These are phyloP conservation scores for Volvariella surrecta DNA, from an alignment of 1,284 basidiomycete genomes.

Conservation along the genomic window DNA sequence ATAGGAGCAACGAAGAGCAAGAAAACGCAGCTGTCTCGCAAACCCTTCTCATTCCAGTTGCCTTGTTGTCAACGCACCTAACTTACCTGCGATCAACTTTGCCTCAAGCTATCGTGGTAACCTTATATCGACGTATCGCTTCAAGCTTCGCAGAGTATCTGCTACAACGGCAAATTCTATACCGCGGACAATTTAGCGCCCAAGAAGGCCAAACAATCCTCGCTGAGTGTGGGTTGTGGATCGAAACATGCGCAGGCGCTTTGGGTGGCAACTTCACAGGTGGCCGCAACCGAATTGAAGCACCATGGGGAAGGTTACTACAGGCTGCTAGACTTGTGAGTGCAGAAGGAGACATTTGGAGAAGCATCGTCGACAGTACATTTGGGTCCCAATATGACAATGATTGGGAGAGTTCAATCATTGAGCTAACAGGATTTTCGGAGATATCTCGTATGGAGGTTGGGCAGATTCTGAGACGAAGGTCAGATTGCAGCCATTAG, in stretches of 20 bases:
- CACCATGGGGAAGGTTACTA: slow-evolving; percentile 65
- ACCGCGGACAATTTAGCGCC: slow-evolving; percentile 59
- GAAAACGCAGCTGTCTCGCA: slow-evolving; percentile 46
- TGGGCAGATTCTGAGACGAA: slow-evolving; percentile 36
- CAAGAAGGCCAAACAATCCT: slow-evolving; percentile 47
- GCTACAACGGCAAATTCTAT: slow-evolving; percentile 72
- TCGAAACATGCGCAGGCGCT: slow-evolving; percentile 59
- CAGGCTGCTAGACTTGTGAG: slow-evolving; percentile 61
- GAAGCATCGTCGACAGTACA: slow-evolving; percentile 30
- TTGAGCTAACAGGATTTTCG: slow-evolving; percentile 34
- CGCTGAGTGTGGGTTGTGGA: slow-evolving; percentile 72
- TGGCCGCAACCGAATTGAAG: slow-evolving; percentile 41
- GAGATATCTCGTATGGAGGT: slow-evolving; percentile 50
- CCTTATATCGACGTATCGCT: slow-evolving; percentile 64
- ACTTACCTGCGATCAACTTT: slow-evolving; percentile 52
- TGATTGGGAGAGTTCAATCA: slow-evolving; percentile 38
- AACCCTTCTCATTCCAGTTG: slow-evolving; percentile 62
- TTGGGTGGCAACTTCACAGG: slow-evolving; percentile 34
- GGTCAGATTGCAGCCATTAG: slow-evolving; percentile 24
- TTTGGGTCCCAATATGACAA: slow-evolving; percentile 34
- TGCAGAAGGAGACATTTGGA: slow-evolving; percentile 44
- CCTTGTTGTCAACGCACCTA: slow-evolving; percentile 68
- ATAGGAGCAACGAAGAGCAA: slow-evolving; percentile 13
- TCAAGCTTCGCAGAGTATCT: slow-evolving; percentile 66
- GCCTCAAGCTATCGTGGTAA: slow-evolving; percentile 42